Percentiles rank a stretch among this genome's conserved stretches.
Conservation (phyloP, 208 protist species). For the Polymyxa betae region DNA sequence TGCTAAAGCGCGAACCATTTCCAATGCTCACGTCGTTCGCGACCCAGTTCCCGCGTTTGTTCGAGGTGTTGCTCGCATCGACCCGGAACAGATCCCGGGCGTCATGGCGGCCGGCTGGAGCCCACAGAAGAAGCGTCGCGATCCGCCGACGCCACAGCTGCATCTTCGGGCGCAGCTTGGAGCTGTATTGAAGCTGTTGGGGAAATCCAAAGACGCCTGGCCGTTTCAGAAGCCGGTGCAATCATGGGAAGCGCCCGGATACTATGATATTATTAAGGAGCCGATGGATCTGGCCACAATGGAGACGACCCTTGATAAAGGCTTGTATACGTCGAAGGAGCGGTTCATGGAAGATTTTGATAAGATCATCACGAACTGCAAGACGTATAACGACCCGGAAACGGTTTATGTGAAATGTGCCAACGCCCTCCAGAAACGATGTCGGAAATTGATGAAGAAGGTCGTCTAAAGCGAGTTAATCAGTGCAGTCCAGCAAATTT, state of each 20-base stretch:
- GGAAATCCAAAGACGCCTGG: slow-evolving; percentile 64
- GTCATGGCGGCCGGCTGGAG: neutral
- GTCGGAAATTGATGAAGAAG: slow-evolving; percentile 34
- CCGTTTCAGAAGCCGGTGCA: slow-evolving; percentile 74
- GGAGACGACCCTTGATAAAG: neutral
- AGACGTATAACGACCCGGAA: slow-evolving; percentile 38
- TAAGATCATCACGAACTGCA: slow-evolving; percentile 45
- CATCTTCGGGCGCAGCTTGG: neutral
- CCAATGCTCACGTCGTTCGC: slow-evolving; percentile 1
- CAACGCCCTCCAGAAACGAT: slow-evolving; percentile 8
- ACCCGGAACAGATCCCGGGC: neutral
- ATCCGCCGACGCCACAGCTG: neutral
- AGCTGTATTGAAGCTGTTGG: neutral
- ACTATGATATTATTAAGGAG: slow-evolving; percentile 66
- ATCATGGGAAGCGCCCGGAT: slow-evolving; percentile 67
- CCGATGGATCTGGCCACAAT: slow-evolving; percentile 63
- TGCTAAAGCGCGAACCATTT: neutral
- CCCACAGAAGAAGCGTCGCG: neutral
- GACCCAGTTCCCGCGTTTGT: slow-evolving; percentile 5
- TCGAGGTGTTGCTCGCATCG: neutral
- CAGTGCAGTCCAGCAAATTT: too few species aligned
- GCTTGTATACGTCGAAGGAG: slow-evolving; percentile 39
- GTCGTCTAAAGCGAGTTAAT: too few species aligned
- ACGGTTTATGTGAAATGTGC: slow-evolving; percentile 48
- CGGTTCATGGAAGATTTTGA: slow-evolving; percentile 46